phyloP scores from a whole-genome alignment of 129 eudicot species.

The Ambrosia artemisiifolia region DNA sequence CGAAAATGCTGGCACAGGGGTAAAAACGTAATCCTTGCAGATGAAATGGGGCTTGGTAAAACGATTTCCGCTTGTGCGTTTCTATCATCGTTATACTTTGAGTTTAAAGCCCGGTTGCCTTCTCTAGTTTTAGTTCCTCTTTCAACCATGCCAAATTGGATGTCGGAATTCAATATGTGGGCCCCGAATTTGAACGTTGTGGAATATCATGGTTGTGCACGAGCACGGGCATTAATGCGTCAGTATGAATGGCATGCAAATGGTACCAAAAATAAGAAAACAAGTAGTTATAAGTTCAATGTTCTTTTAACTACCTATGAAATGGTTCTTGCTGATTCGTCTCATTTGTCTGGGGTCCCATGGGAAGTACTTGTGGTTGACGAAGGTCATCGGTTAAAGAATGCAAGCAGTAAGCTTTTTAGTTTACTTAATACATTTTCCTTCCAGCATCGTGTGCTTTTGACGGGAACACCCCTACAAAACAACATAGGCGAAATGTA shows the following conservation, averaged over 20 bases:
- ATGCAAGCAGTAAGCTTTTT: slow-evolving; percentile 86
- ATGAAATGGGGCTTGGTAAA: slow-evolving; percentile 98
- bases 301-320: slow-evolving; percentile 92
- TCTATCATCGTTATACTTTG: slow-evolving; percentile 69
- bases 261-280: slow-evolving; percentile 36
- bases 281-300: slow-evolving; percentile 60
- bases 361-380: slow-evolving; percentile 99
- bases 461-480: slow-evolving; percentile 97
- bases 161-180: slow-evolving; percentile 84
- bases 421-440: slow-evolving; percentile 73
- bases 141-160: slow-evolving; percentile 99
- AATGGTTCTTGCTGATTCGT: slow-evolving; percentile 85
- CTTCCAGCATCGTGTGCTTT: slow-evolving; percentile 88
- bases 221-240: slow-evolving; percentile 62
- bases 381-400: slow-evolving; percentile 93
- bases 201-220: slow-evolving; percentile 85
- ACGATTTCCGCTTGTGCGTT: slow-evolving; percentile 90
- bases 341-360: slow-evolving; percentile 68
- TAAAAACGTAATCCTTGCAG: slow-evolving; percentile 88
- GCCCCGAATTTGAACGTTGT: slow-evolving; percentile 87
- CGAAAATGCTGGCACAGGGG: slow-evolving; percentile 90
- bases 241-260: slow-evolving; percentile 83
- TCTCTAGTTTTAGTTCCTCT: slow-evolving; percentile 92
- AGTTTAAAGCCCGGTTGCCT: slow-evolving; percentile 74
- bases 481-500: slow-evolving; percentile 95